Base-by-base conservation (phyloP, 768 basidiomycete species). In the Xerocomellus intermedius region DNA sequence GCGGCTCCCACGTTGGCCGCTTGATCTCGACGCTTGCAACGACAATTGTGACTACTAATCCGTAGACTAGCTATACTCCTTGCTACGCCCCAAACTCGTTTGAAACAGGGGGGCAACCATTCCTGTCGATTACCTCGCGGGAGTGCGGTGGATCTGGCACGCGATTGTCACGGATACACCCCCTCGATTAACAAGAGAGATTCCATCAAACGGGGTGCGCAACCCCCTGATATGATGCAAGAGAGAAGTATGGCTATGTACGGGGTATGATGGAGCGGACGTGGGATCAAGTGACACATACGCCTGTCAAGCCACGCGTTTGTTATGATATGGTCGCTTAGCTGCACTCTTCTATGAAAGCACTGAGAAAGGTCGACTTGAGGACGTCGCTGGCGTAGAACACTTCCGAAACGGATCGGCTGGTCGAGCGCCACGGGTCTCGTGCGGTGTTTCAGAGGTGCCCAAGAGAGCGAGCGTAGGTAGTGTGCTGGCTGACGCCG, bases 381-480 rank as follows among this genome's bases (percentile, higher is more conserved):
- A 36, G 13, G 35, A 37, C 8, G 8, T 35, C 28, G 8, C 28
- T 19, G 38, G 21, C 22, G 14, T 16, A 22, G 19, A 22, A 46
- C 35, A 26, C 47, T 49, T 49, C 48, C 37, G 37, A 38, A 38
- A 56, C n/a, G 17, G 50, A 56, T 52, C 44, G 26, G 51, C 14
- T 36, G 14, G 35, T 30, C 16, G 35, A 36, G 35, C 35, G 35
- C 35, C 35, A 36, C 35, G 35, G 35, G 24, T 24, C 5, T 35
- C 13, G 13, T 7, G 6, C 48, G 48, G 42, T 39, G 56, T 57
- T 57, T 57, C 56, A 26, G 37, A n/a, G 37, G 17, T 17, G 35
- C 35, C 38, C n/a, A 21, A 21, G 38, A 0, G 36, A 17, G 36
- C 33, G 33, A 6, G 33, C 14, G 33, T 3, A 12, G 33, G 14